Evolutionary conservation across 352 stramenopile species (phyloP).

Genomic region (Phytophthora pluvialis): DNA sequence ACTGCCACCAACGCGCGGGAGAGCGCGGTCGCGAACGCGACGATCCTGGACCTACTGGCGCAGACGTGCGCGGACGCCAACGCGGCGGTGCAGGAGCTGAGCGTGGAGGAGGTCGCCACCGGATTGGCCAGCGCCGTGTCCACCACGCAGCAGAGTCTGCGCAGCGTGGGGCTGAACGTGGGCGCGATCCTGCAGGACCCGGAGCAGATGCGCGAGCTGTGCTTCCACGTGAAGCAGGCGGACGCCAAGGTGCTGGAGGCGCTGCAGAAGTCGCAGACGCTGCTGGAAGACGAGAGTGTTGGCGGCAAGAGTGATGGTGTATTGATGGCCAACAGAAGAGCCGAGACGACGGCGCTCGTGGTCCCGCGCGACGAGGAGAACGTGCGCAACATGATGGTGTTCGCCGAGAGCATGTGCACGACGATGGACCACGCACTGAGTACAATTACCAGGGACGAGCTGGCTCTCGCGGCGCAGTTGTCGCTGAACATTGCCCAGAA

Average conservation of each 20-base stretch:
- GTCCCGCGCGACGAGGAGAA: constrained; percentile 63
- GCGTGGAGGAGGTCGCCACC: constrained; percentile 56
- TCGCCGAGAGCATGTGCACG: constrained; percentile 77
- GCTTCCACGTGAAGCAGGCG: constrained; percentile 56
- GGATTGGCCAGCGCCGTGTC: constrained; percentile 60
- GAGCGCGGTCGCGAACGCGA: constrained; percentile 41
- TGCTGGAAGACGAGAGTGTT: constrained; percentile 29
- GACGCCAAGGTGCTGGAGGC: constrained; percentile 56
- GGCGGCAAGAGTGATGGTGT: constrained; percentile 2
- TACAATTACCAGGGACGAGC: constrained; percentile 79
- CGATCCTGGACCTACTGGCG: constrained; percentile 70
- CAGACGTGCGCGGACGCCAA: constrained; percentile 71
- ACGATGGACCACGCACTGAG: constrained; percentile 77
- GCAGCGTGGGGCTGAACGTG: constrained; percentile 61
- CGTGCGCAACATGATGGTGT: constrained; percentile 75
- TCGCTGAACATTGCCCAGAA: constrained; percentile 80
- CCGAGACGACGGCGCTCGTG: constrained; percentile 22
- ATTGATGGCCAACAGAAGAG: constrained; percentile 4
- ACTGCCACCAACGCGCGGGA: constrained; percentile 8
- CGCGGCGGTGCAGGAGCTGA: constrained; percentile 56
- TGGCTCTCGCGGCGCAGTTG: constrained; percentile 68
- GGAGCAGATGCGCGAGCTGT: constrained; percentile 63
- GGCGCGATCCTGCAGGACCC: constrained; percentile 67
- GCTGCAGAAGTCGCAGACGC: constrained; percentile 34
- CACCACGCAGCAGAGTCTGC: constrained; percentile 69